A percentile compares a stretch with the other conserved stretches of the same genome.
phyloP scores from a whole-genome alignment of 2,329 filamentous ascomycete genomes.

The Ophiostoma himal-ulmi region DNA sequence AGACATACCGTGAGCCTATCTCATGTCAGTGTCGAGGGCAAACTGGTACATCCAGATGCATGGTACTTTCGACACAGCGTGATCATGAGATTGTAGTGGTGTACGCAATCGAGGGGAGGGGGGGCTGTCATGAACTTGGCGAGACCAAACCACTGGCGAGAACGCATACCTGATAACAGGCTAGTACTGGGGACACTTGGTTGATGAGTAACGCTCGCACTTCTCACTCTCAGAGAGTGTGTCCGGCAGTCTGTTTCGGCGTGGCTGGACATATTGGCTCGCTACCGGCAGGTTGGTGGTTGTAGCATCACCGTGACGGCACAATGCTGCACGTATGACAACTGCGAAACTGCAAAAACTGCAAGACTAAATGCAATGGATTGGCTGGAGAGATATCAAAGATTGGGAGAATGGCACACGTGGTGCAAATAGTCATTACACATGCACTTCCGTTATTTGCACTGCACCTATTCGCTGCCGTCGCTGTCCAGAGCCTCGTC shows the following conservation, averaged over 20 bases:
- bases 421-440: not conserved
- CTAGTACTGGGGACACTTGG: too few species aligned
- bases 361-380: not conserved
- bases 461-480: slow-evolving; percentile 48
- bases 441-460: not conserved
- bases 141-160: not conserved
- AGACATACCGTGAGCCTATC: not conserved
- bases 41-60: not conserved
- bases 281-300: too few species aligned
- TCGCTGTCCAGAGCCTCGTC: slow-evolving; percentile 60
- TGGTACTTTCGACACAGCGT: not conserved
- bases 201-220: not conserved
- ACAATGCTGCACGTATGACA: not conserved
- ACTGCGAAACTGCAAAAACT: not conserved
- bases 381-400: not conserved
- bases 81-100: not conserved
- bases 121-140: not conserved
- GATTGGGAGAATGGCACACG: not conserved
- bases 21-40: not conserved
- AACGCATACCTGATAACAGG: not conserved
- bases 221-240: not conserved
- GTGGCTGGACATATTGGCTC: not conserved
- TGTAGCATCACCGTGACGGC: not conserved
- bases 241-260: not conserved
- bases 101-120: not conserved